A percentile compares a stretch with the other conserved stretches of the same genome.
These are phyloP conservation scores for Microdochium nivale DNA, from an alignment of 2,329 filamentous ascomycete genomes.

Conservation along the genomic window DNA sequence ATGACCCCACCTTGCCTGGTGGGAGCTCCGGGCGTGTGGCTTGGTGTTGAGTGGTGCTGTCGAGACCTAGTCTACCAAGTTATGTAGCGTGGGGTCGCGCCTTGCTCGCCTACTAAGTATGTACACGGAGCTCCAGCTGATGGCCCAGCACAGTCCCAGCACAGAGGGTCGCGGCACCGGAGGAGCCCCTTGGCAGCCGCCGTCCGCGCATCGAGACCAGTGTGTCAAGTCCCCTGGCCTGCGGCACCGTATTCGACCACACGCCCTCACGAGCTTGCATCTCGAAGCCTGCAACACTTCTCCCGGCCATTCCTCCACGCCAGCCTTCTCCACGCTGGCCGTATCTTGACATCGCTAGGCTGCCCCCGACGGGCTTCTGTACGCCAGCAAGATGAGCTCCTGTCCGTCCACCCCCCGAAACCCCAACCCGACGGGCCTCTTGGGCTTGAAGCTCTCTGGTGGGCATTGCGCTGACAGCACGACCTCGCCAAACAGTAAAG, in stretches of 20 bases:
- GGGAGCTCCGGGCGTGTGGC: background rate
- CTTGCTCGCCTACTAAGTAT: too few relatives aligned
- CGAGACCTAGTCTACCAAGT: too few relatives aligned
- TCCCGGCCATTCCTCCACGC: background rate
- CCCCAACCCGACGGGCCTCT: background rate
- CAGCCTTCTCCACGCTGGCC: background rate
- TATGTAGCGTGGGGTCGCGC: too few relatives aligned
- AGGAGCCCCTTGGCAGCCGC: background rate
- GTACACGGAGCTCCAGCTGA: background rate
- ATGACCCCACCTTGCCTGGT: background rate
- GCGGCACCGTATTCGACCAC: background rate
- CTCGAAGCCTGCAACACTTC: background rate
- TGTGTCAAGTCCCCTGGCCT: background rate
- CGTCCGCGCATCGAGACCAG: background rate
- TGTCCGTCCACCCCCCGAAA: too few relatives aligned
- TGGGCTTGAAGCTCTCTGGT: background rate
- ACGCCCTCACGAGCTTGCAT: background rate
- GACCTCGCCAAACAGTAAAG: conserved; percentile 59
- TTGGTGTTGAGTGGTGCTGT: background rate
- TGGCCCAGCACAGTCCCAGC: background rate
- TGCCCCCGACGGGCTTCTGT: conserved; percentile 6
- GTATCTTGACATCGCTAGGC: background rate
- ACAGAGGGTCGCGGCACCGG: background rate
- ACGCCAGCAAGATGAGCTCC: conserved; percentile 8
- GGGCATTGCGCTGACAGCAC: background rate